Evolutionary conservation across 805 yeast genomes (phyloP).

Genomic region (Lipomyces anomalus): DNA sequence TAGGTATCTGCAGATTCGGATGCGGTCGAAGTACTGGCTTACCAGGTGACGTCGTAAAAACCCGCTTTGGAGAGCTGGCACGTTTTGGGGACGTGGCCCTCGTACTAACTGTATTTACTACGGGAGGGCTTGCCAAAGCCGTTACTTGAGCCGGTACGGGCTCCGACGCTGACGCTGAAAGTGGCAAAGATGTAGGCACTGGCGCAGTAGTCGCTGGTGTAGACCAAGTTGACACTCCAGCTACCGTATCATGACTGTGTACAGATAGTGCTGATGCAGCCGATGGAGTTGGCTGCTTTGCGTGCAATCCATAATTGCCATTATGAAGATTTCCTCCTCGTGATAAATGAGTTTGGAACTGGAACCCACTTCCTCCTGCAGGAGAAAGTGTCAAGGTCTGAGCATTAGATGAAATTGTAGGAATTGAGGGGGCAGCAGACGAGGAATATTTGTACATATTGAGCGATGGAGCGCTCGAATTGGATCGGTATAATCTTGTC

Average conservation of each 20-base stretch:
- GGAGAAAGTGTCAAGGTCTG: neutral
- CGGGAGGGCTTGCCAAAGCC: neutral
- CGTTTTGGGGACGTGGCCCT: constrained; percentile 15
- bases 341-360: neutral
- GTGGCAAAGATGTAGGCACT: neutral
- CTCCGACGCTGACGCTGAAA: constrained; percentile 2
- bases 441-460: neutral
- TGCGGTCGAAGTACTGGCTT: constrained; percentile 4
- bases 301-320: neutral
- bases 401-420: neutral
- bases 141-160: neutral
- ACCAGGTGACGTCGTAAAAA: constrained; percentile 7
- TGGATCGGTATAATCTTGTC: constrained; percentile 28
- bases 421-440: neutral
- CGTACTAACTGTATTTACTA: constrained; percentile 1
- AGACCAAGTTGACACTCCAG: too few species aligned
- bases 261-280: constrained; percentile 1
- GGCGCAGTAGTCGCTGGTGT: constrained; percentile 2
- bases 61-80: constrained; percentile 1
- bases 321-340: neutral
- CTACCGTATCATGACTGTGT: too few species aligned
- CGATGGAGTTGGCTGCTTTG: constrained; percentile 5
- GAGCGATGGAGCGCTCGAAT: constrained; percentile 9
- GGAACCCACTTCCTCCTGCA: neutral
- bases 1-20: constrained; percentile 19